phyloP scores from a whole-genome alignment of 2,329 filamentous ascomycete genomes.

The Botryotinia calthae region DNA sequence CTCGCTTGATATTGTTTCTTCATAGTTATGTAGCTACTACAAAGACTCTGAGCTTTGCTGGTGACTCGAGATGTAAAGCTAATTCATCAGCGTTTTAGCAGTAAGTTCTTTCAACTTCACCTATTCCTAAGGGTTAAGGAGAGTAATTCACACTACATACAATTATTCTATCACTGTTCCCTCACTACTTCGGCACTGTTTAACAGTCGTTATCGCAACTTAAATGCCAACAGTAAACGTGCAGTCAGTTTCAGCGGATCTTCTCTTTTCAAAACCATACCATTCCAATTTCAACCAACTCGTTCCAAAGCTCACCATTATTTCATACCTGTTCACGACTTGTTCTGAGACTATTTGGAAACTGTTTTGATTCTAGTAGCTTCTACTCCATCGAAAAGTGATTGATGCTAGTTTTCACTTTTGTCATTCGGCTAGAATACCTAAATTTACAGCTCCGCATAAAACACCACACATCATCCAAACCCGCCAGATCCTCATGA shows the following conservation, averaged over 20 bases:
- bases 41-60: too few species aligned
- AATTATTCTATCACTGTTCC: neutral
- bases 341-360: neutral
- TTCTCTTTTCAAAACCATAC: neutral
- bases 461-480: neutral
- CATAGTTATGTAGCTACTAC: neutral
- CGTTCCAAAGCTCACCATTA: neutral
- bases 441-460: too few species aligned
- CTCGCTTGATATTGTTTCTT: neutral
- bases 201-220: neutral
- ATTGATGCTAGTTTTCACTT: neutral
- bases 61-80: neutral
- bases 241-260: neutral
- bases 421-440: neutral
- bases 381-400: neutral
- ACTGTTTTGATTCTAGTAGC: neutral
- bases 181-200: neutral
- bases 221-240: too few species aligned
- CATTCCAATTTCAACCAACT: neutral
- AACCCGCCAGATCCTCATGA: neutral
- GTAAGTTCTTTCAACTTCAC: neutral
- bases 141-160: too few species aligned
- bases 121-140: neutral
- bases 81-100: neutral
- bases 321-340: neutral